Percentiles rank a stretch among this genome's conserved stretches.
These are phyloP conservation scores for Scedosporium aurantiacum DNA, from an alignment of 2,329 filamentous ascomycete genomes.

Conservation along the genomic window DNA sequence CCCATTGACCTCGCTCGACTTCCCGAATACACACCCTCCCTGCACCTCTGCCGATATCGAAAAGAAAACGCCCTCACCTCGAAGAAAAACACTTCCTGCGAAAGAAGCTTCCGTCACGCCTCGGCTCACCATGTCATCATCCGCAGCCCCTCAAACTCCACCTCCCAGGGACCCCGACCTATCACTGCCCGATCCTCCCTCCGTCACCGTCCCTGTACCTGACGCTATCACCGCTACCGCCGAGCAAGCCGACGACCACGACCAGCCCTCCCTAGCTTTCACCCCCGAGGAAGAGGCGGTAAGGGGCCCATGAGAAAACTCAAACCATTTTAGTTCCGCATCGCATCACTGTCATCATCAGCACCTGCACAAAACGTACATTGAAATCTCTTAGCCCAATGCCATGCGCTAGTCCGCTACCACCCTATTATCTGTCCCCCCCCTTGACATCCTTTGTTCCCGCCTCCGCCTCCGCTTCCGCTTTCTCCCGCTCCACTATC, in stretches of 20 bases:
- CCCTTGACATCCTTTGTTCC: not conserved
- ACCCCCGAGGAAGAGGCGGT: conserved; percentile 47
- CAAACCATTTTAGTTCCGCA: not conserved
- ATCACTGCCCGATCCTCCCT: too few species aligned
- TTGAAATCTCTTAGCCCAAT: not conserved
- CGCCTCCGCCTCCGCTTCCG: not conserved
- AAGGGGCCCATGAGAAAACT: conserved; percentile 17
- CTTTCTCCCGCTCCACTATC: not conserved
- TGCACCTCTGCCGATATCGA: too few species aligned
- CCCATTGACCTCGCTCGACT: too few species aligned
- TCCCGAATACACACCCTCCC: too few species aligned
- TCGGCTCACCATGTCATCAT: not conserved
- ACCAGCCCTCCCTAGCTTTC: conserved; percentile 27
- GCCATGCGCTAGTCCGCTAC: not conserved
- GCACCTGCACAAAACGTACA: conserved; percentile 7
- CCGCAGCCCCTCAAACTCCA: not conserved
- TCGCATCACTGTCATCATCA: not conserved
- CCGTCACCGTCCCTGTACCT: not conserved
- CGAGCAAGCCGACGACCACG: conserved; percentile 15
- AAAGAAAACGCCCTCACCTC: too few species aligned
- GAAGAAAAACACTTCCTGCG: too few species aligned
- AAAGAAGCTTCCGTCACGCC: too few species aligned
- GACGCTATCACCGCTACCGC: not conserved
- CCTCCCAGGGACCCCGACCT: not conserved
- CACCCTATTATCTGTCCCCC: not conserved